A percentile compares a stretch with the other conserved stretches of the same genome.
These are phyloP conservation scores for Coemansia asiatica DNA, from an alignment of 192 early-diverging fungal genomes.

Conservation along the genomic window DNA sequence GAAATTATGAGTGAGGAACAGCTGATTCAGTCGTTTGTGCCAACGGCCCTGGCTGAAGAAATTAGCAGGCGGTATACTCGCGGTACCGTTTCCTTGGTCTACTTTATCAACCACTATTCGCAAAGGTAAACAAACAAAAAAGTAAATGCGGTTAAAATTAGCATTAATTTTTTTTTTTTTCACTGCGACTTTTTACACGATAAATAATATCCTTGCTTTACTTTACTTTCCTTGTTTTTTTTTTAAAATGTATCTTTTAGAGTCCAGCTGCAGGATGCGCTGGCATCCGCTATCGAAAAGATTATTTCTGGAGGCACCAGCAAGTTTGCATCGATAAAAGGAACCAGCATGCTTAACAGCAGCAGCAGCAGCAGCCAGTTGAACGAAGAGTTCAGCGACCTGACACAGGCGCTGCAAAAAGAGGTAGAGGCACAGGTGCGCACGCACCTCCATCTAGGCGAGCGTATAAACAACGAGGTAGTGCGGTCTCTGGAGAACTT, in stretches of 20 bases:
- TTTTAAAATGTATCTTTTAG: background rate
- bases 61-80: conserved; percentile 28
- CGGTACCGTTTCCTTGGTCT: conserved; percentile 25
- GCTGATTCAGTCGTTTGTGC: conserved; percentile 36
- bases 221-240: background rate
- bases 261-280: conserved; percentile 37
- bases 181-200: too few species aligned
- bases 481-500: conserved; percentile 34
- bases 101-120: conserved; percentile 40
- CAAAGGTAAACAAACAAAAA: conserved; percentile 23
- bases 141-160: background rate
- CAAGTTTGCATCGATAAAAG: conserved; percentile 16
- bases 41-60: conserved; percentile 34
- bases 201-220: too few species aligned
- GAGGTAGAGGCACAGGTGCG: conserved; percentile 33
- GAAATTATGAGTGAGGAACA: conserved; percentile 25
- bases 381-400: conserved; percentile 13
- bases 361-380: background rate
- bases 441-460: conserved; percentile 41
- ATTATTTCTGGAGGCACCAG: conserved; percentile 1
- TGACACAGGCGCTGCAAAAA: conserved; percentile 23
- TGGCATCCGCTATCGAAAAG: conserved; percentile 38
- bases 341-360: background rate
- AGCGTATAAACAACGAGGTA: conserved; percentile 46
- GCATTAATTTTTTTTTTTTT: background rate